Evolutionary conservation across 73 alveolate species (phyloP).

Genomic region (Blepharisma stoltei): DNA sequence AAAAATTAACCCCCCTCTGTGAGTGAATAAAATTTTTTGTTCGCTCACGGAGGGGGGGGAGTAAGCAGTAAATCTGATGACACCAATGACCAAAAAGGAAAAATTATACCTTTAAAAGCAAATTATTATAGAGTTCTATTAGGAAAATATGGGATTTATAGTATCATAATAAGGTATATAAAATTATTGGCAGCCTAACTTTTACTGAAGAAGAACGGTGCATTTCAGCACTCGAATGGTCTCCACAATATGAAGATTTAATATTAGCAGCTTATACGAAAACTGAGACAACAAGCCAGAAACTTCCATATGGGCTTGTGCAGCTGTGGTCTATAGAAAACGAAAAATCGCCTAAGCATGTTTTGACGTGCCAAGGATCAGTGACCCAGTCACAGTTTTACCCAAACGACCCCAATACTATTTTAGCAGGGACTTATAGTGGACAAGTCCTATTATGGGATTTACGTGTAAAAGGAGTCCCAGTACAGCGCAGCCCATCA

Average conservation of each 20-base stretch:
- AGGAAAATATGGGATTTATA: too few relatives aligned
- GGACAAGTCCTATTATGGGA: slow-evolving; percentile 27
- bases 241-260: slow-evolving; percentile 12
- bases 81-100: slow-evolving; percentile 9
- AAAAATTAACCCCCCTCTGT: too few relatives aligned
- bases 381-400: slow-evolving; percentile 14
- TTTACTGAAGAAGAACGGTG: not conserved
- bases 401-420: slow-evolving; percentile 8
- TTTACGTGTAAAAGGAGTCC: not conserved
- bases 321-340: slow-evolving; percentile 7
- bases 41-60: too few relatives aligned
- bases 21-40: too few relatives aligned
- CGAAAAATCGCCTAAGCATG: not conserved
- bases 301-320: slow-evolving; percentile 13
- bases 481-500: not conserved
- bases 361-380: not conserved
- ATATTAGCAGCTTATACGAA: not conserved
- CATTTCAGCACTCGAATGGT: not conserved
- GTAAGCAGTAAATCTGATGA: not conserved
- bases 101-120: not conserved
- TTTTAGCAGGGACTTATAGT: not conserved
- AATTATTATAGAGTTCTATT: not conserved
- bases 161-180: too few relatives aligned
- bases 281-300: not conserved
- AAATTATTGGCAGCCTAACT: too few relatives aligned